These are phyloP conservation scores for Myxozyma kluyveri DNA, from an alignment of 805 yeast species.

Conservation along the genomic window DNA sequence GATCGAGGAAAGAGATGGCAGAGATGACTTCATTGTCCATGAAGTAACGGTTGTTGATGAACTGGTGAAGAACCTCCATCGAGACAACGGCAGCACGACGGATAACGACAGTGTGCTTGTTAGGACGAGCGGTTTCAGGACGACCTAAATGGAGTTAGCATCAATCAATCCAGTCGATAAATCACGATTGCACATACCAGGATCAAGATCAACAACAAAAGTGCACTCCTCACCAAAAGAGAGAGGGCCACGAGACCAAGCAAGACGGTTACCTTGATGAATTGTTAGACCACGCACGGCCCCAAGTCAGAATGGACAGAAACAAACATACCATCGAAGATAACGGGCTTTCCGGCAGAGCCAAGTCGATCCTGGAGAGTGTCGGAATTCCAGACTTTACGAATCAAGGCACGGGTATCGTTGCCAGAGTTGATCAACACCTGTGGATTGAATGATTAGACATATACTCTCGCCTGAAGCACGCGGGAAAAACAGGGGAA, in stretches of 20 bases:
- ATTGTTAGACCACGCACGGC: background rate
- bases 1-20: slow-evolving; percentile 21
- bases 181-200: slow-evolving; percentile 1
- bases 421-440: slow-evolving; percentile 4
- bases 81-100: slow-evolving; percentile 13
- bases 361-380: slow-evolving; percentile 9
- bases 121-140: slow-evolving; percentile 2
- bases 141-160: background rate
- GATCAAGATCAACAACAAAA: slow-evolving; percentile 11
- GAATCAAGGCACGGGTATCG: slow-evolving; percentile 2
- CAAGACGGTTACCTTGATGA: slow-evolving; percentile 10
- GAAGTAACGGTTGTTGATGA: slow-evolving; percentile 10
- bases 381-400: slow-evolving; percentile 2
- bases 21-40: slow-evolving; percentile 14
- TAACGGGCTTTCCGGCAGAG: slow-evolving; percentile 2
- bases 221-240: slow-evolving; percentile 8
- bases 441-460: background rate
- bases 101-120: slow-evolving; percentile 8
- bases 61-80: slow-evolving; percentile 15
- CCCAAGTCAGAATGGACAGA: background rate
- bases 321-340: slow-evolving; percentile 9
- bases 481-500: background rate
- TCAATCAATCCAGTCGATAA: background rate
- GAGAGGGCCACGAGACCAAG: slow-evolving; percentile 16
- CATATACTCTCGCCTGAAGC: background rate